Evolutionary conservation across 805 yeast genomes (phyloP).

Genomic region (Pichia membranifaciens): DNA sequence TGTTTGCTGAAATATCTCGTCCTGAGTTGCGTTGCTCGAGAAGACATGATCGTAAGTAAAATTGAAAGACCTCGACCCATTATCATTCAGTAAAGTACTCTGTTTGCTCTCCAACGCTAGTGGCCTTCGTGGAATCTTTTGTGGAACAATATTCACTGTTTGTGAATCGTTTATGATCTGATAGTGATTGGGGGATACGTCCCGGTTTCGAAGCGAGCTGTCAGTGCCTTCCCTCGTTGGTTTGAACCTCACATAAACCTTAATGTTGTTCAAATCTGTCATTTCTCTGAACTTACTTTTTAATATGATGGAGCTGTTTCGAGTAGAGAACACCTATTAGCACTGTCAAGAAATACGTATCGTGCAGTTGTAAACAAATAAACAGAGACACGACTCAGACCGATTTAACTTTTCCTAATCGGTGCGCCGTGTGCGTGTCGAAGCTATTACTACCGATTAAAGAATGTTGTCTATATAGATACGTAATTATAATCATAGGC

Average conservation of each 20-base stretch:
- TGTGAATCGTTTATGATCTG: background rate
- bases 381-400: too few relatives aligned
- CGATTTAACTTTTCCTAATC: too few relatives aligned
- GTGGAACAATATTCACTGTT: background rate
- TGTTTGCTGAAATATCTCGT: constrained; percentile 52
- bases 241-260: constrained; percentile 4
- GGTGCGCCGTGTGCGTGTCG: too few relatives aligned
- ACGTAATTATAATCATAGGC: too few relatives aligned
- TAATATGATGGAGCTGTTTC: too few relatives aligned
- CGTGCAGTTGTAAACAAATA: too few relatives aligned
- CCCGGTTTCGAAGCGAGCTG: background rate
- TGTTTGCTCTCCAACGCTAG: background rate
- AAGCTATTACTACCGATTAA: too few relatives aligned
- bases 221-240: background rate
- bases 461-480: too few relatives aligned
- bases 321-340: too few relatives aligned
- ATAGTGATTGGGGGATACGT: background rate
- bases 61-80: background rate
- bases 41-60: constrained; percentile 65
- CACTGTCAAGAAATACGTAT: too few relatives aligned
- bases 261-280: background rate
- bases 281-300: background rate
- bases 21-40: constrained; percentile 44
- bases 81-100: background rate
- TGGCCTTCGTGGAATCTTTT: background rate